Evolutionary conservation across 768 basidiomycete genomes (phyloP).

Genomic region (Dendrothele bispora): DNA sequence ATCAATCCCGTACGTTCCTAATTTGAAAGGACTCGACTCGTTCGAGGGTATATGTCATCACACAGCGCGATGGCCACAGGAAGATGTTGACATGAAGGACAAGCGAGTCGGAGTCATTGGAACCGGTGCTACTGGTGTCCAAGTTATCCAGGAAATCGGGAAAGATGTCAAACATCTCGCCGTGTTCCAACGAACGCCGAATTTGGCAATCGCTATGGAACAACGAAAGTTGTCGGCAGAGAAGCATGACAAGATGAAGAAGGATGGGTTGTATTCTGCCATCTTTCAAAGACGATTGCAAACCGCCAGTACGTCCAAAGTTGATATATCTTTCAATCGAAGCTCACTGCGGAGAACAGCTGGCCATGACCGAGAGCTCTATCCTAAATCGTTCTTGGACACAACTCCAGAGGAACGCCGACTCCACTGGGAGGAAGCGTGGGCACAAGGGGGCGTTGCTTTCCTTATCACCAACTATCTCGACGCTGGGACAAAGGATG

Average conservation of each 20-base stretch:
- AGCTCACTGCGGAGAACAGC: neutral
- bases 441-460: conserved; percentile 11
- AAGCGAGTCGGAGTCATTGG: conserved; percentile 27
- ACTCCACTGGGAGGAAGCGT: conserved; percentile 11
- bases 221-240: neutral
- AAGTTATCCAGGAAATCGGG: conserved; percentile 13
- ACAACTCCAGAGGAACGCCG: conserved; percentile 11
- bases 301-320: neutral
- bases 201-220: conserved; percentile 3
- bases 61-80: conserved; percentile 22
- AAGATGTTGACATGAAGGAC: conserved; percentile 17
- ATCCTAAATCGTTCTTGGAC: neutral
- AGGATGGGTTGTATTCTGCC: neutral
- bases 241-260: conserved; percentile 4
- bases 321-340: neutral
- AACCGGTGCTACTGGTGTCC: conserved; percentile 24
- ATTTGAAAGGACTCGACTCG: conserved; percentile 19
- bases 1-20: conserved; percentile 22
- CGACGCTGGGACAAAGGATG: conserved; percentile 4
- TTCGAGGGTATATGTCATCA: conserved; percentile 23
- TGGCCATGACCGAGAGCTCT: neutral
- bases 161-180: conserved; percentile 8
- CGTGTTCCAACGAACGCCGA: conserved; percentile 13
- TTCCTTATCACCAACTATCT: conserved; percentile 4
- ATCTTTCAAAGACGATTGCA: neutral